Conservation (phyloP, 306 rosid species). For the Vicia faba region DNA sequence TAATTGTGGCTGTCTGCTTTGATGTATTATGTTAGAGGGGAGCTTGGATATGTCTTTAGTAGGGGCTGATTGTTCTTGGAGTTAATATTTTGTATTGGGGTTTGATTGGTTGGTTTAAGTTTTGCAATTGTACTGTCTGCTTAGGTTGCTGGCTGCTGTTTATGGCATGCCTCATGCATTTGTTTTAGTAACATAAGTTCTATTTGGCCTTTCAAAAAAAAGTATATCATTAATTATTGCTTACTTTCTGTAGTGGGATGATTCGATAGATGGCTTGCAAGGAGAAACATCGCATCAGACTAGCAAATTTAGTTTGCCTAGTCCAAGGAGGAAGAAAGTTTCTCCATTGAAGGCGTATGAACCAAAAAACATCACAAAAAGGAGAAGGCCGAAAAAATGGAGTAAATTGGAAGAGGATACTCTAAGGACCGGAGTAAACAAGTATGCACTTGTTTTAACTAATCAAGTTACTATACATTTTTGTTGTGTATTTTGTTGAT, state of each 20-base stretch:
- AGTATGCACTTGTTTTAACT: slow-evolving; percentile 45
- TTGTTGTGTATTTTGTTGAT: not conserved
- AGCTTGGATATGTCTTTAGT: too few relatives aligned
- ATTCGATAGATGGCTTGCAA: slow-evolving; percentile 43
- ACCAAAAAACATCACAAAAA: slow-evolving; percentile 25
- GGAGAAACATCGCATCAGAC: slow-evolving; percentile 35
- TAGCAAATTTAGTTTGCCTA: slow-evolving; percentile 44
- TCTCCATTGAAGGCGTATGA: slow-evolving; percentile 56
- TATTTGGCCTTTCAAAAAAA: too few relatives aligned
- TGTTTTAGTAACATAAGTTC: too few relatives aligned
- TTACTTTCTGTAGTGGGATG: slow-evolving; percentile 54
- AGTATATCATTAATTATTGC: not conserved
- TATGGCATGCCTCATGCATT: too few relatives aligned
- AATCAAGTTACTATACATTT: not conserved
- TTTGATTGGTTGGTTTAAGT: too few relatives aligned
- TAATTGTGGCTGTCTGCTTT: too few relatives aligned
- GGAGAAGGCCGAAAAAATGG: slow-evolving; percentile 66
- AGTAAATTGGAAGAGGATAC: slow-evolving; percentile 58
- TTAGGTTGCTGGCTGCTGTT: too few relatives aligned
- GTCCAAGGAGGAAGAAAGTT: slow-evolving; percentile 42
- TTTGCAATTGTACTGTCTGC: too few relatives aligned
- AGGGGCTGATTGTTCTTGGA: too few relatives aligned
- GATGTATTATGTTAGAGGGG: too few relatives aligned
- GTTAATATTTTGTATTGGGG: too few relatives aligned
- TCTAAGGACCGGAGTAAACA: slow-evolving; percentile 45